Evolutionary conservation across 176 grass and related monocot genomes (phyloP).

Genomic region (Ensete glaucum): DNA sequence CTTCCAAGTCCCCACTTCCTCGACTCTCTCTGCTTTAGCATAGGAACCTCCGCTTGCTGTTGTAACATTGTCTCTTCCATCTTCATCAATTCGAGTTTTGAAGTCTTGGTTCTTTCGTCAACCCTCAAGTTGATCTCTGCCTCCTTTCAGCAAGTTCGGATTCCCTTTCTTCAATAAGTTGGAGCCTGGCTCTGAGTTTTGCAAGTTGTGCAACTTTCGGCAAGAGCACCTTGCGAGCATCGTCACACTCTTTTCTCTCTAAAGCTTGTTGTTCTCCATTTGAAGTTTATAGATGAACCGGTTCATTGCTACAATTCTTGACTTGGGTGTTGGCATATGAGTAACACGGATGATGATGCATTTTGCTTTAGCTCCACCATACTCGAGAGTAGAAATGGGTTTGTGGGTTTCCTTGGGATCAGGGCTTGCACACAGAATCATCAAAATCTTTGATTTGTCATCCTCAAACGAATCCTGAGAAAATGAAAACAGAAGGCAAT

Average conservation of each 20-base stretch:
- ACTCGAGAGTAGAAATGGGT: constrained; percentile 79
- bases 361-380: constrained; percentile 94
- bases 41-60: constrained; percentile 44
- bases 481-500: constrained; percentile 18
- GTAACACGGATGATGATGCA: constrained; percentile 79
- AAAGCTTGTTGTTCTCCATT: constrained; percentile 50
- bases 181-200: constrained; percentile 31
- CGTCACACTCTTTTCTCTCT: constrained; percentile 52
- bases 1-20: constrained; percentile 48
- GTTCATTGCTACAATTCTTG: constrained; percentile 71
- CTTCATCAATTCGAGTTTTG: constrained; percentile 34
- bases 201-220: constrained; percentile 58
- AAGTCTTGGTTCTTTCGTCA: constrained; percentile 26
- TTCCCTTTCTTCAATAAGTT: constrained; percentile 41
- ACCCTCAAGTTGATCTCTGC: constrained; percentile 53
- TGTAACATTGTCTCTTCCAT: constrained; percentile 46
- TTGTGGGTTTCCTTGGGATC: constrained; percentile 88
- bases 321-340: constrained; percentile 51
- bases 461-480: constrained; percentile 86
- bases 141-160: constrained; percentile 27
- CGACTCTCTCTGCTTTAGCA: constrained; percentile 35
- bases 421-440: constrained; percentile 93
- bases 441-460: constrained; percentile 91
- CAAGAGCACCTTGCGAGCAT: constrained; percentile 34
- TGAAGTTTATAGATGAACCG: constrained; percentile 75